These are phyloP conservation scores for Candida bentonensis DNA, from an alignment of 805 yeast species.

Conservation along the genomic window DNA sequence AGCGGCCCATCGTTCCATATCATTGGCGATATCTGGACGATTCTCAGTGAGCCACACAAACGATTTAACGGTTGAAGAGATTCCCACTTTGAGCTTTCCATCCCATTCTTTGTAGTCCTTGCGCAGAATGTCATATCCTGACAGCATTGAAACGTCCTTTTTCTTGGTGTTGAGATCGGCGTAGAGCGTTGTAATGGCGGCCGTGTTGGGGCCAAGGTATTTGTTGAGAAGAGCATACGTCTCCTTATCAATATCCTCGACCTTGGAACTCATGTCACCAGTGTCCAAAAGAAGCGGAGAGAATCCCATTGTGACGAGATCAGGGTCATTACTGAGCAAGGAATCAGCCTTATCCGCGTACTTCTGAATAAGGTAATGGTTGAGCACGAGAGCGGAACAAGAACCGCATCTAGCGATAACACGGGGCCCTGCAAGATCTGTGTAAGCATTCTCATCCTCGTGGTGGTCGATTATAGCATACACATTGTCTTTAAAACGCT, in stretches of 20 bases:
- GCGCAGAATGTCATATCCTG: slow-evolving; percentile 45
- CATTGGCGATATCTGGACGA: slow-evolving; percentile 18
- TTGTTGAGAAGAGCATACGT: slow-evolving; percentile 29
- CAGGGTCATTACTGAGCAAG: slow-evolving; percentile 16
- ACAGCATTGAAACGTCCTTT: slow-evolving; percentile 46
- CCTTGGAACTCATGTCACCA: slow-evolving; percentile 42
- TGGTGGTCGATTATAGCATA: slow-evolving; percentile 77
- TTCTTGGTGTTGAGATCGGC: slow-evolving; percentile 34
- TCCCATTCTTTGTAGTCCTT: slow-evolving; percentile 77
- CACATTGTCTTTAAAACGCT: slow-evolving; percentile 27
- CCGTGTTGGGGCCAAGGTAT: slow-evolving; percentile 9
- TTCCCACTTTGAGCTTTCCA: slow-evolving; percentile 39
- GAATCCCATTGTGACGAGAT: slow-evolving; percentile 33
- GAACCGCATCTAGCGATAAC: slow-evolving; percentile 55
- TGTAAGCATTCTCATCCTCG: slow-evolving; percentile 44
- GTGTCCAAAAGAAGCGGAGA: slow-evolving; percentile 75
- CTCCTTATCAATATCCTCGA: slow-evolving; percentile 41
- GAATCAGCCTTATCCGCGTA: slow-evolving; percentile 7
- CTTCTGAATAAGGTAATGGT: slow-evolving; percentile 34
- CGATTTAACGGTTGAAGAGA: slow-evolving; percentile 60
- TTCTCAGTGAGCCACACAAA: slow-evolving; percentile 34
- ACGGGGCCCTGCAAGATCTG: slow-evolving; percentile 33
- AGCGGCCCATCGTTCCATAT: slow-evolving; percentile 18
- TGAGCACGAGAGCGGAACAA: slow-evolving; percentile 61
- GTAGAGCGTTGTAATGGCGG: slow-evolving; percentile 15